Evolutionary conservation across 2,329 filamentous ascomycete species (phyloP), one percentile per base, ranked within the genome.

Genomic region (Sporothrix pseudoabietina): DNA sequence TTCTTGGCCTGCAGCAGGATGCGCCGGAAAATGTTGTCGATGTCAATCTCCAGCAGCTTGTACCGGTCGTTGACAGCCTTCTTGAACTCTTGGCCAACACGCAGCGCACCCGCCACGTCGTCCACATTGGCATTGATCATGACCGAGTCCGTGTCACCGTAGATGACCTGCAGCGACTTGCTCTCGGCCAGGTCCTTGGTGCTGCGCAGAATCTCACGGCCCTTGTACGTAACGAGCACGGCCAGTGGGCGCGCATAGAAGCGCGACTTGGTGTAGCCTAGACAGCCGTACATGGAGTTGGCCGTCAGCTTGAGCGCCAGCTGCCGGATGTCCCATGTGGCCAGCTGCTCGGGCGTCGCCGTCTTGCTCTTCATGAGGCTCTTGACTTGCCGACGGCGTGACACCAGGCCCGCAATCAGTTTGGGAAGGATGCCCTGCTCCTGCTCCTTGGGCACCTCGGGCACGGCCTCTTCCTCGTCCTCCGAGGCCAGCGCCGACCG

Each of bases 111-210:
- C 44, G 92, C 90, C 41, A 98, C 92, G 77, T 92, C 97, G 82
- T 98, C 93, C 72, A 96, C 94, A 79, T 98, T 98, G 76, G 96
- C 97, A 80, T 99, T 99, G 85, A 99, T 98, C 96, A 99, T 99
- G 83, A 99, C 96, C 9, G 96, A 99, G 82, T 99, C 96, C 14
- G 96, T 99, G 83, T 99, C 96, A 84, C 96, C 96, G 78, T 99
- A 99, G 76, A 99, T 98, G 81, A 99, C 96, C 79, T 96, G 92
- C 41, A 99, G 87, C 74, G 94, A 91, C 77, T 92, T 94, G 78
- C 90, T 93, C 82, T 99, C 96, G 10, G 96, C 96, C 75, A 99
- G 88, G 71, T 97, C 94, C 82, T 98, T 99, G 73, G 96, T 99
- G 80, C 93, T 97, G 76, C 93, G 90, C 74, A 99, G 86, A 88